A percentile compares a stretch with the other conserved stretches of the same genome.
Conservation (phyloP, 169 alveolate species). For the Perkinsus marinus region DNA sequence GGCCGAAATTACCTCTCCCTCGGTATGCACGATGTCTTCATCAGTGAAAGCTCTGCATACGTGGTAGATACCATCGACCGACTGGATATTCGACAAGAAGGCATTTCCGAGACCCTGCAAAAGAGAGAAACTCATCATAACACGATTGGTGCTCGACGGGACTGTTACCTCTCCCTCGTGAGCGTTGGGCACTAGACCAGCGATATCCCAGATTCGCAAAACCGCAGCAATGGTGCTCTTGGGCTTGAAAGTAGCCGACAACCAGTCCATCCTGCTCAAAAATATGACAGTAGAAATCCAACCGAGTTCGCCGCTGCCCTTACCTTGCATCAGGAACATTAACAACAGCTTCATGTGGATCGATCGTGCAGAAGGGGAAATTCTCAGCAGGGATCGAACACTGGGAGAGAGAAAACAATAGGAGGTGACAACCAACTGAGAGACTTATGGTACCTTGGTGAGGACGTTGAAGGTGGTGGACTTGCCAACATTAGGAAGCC, state of each 20-base stretch:
- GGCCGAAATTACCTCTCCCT: constrained; percentile 89
- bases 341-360: constrained; percentile 93
- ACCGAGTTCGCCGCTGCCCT: not conserved
- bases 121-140: not conserved
- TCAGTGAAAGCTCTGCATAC: constrained; percentile 90
- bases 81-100: constrained; percentile 85
- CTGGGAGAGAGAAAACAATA: not conserved
- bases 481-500: constrained; percentile 89
- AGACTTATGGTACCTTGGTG: constrained; percentile 55
- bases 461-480: constrained; percentile 80
- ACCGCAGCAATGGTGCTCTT: constrained; percentile 87
- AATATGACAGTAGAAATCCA: not conserved
- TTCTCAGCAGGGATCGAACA: constrained; percentile 87
- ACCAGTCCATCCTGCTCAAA: constrained; percentile 78
- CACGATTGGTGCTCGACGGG: not conserved
- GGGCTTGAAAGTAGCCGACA: constrained; percentile 82
- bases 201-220: constrained; percentile 90
- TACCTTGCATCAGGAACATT: constrained; percentile 10
- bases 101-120: constrained; percentile 91
- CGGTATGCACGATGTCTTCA: constrained; percentile 89
- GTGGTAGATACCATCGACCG: constrained; percentile 70
- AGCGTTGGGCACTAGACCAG: constrained; percentile 98
- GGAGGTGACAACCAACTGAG: not conserved
- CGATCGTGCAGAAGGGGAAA: constrained; percentile 92
- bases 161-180: constrained; percentile 73